These are phyloP conservation scores for Picea mariana DNA, from an alignment of 83 land plant genomes.

Conservation along the genomic window DNA sequence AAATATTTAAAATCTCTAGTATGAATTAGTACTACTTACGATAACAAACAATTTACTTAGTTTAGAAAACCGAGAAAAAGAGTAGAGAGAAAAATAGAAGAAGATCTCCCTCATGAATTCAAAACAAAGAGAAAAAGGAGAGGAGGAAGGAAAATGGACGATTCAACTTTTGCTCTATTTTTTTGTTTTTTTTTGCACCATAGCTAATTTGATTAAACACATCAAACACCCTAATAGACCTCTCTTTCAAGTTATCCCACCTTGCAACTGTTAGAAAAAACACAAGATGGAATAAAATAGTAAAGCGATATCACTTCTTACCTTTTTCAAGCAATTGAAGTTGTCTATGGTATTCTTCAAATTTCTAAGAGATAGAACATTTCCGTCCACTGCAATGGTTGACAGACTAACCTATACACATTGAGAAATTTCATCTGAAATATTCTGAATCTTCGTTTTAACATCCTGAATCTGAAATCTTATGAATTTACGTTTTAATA, in stretches of 20 bases:
- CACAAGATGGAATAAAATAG: neutral
- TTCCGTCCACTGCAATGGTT: slow-evolving; percentile 6
- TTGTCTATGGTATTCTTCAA: slow-evolving; percentile 51
- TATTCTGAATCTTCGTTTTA: too few species aligned
- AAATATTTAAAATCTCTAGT: too few species aligned
- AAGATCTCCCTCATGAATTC: too few species aligned
- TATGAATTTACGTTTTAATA: slow-evolving; percentile 49
- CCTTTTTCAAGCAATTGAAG: slow-evolving; percentile 62
- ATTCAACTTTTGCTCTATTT: neutral
- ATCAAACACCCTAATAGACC: neutral
- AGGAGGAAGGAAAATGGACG: too few species aligned
- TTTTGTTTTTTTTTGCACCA: neutral
- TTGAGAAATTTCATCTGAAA: too few species aligned
- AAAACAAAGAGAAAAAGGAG: too few species aligned
- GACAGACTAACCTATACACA: slow-evolving; percentile 3
- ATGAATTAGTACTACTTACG: too few species aligned
- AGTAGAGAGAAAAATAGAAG: too few species aligned
- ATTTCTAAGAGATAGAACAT: slow-evolving; percentile 49
- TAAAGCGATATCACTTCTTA: slow-evolving; percentile 2
- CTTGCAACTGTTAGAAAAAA: neutral
- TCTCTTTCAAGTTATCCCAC: neutral
- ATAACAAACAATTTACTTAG: too few species aligned
- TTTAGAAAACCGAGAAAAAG: too few species aligned
- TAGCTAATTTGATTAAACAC: neutral
- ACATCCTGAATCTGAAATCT: slow-evolving; percentile 21